These are phyloP conservation scores for Dactylellina haptotyla DNA, from an alignment of 2,329 filamentous ascomycete genomes.

Conservation along the genomic window DNA sequence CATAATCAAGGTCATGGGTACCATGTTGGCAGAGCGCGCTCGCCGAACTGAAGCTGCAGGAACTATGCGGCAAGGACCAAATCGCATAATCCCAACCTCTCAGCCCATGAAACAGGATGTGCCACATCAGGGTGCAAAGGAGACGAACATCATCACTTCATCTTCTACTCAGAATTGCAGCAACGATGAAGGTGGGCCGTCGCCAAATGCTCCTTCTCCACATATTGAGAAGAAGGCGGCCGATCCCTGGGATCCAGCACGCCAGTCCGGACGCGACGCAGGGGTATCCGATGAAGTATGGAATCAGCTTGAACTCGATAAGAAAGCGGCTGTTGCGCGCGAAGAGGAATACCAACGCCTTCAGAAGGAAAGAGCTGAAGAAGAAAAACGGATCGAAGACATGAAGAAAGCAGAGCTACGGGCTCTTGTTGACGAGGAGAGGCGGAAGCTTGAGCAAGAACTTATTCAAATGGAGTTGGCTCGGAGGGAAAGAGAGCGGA, in stretches of 20 bases:
- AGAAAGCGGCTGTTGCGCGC: slow-evolving; percentile 56
- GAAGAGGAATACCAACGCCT: slow-evolving; percentile 60
- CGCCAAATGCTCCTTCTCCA: slow-evolving; percentile 23
- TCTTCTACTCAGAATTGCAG: slow-evolving; percentile 25
- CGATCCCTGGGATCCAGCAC: slow-evolving; percentile 27
- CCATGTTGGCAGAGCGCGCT: slow-evolving; percentile 56
- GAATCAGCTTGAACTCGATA: slow-evolving; percentile 70
- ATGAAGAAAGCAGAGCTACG: slow-evolving; percentile 59
- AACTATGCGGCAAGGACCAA: slow-evolving; percentile 23
- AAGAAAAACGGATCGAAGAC: slow-evolving; percentile 56
- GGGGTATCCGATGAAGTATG: slow-evolving; percentile 72
- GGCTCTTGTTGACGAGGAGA: slow-evolving; percentile 56
- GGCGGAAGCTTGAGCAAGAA: slow-evolving; percentile 57
- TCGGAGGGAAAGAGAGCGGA: slow-evolving; percentile 61
- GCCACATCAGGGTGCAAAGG: slow-evolving; percentile 24
- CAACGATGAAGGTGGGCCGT: slow-evolving; percentile 23
- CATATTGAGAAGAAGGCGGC: slow-evolving; percentile 27
- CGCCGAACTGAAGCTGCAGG: slow-evolving; percentile 45
- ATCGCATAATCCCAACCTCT: slow-evolving; percentile 19
- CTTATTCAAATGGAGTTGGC: slow-evolving; percentile 54
- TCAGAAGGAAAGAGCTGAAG: slow-evolving; percentile 54
- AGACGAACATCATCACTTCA: slow-evolving; percentile 25
- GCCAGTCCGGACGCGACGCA: slow-evolving; percentile 64
- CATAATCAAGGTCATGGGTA: slow-evolving; percentile 55
- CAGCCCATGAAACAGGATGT: slow-evolving; percentile 16